Percentiles rank a stretch among this genome's conserved stretches.
phyloP scores from a whole-genome alignment of 1,139 yeast species.

The Geotrichum citri-aurantii region DNA sequence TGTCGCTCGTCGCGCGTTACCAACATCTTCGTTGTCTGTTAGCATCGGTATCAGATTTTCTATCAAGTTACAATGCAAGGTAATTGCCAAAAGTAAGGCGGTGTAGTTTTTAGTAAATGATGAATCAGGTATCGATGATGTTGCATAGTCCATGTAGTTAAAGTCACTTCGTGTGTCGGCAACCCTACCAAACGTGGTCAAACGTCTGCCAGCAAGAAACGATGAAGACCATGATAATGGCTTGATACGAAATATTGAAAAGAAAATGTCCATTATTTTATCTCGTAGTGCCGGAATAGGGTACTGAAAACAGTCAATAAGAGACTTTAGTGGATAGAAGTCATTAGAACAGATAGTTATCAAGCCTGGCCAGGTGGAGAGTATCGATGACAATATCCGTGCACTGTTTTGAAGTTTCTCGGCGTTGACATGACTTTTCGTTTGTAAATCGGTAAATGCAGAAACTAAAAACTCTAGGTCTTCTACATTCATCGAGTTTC shows the following conservation, averaged over 20 bases:
- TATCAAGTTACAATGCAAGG: slow-evolving; percentile 54
- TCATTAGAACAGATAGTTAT: slow-evolving; percentile 57
- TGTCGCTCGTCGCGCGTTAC: slow-evolving; percentile 54
- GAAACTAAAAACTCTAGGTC: slow-evolving; percentile 62
- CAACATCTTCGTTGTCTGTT: slow-evolving; percentile 43
- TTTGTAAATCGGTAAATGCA: slow-evolving; percentile 55
- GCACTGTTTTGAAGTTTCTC: slow-evolving; percentile 62
- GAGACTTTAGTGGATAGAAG: slow-evolving; percentile 51
- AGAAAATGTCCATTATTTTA: slow-evolving; percentile 61
- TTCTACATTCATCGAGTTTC: slow-evolving; percentile 42
- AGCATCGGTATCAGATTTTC: slow-evolving; percentile 47
- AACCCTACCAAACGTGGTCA: slow-evolving; percentile 31
- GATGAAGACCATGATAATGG: slow-evolving; percentile 55
- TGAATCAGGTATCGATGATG: slow-evolving; percentile 17
- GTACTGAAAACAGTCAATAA: slow-evolving; percentile 58
- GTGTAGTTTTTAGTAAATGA: slow-evolving; percentile 48
- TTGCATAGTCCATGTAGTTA: slow-evolving; percentile 11
- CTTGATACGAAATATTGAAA: slow-evolving; percentile 59
- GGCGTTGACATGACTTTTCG: slow-evolving; percentile 42
- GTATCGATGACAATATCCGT: slow-evolving; percentile 51
- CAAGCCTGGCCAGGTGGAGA: slow-evolving; percentile 76
- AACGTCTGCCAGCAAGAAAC: slow-evolving; percentile 35
- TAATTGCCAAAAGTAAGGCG: slow-evolving; percentile 50
- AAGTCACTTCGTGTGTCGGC: slow-evolving; percentile 7
- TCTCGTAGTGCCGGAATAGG: slow-evolving; percentile 55